Evolutionary conservation across 192 early-diverging fungal species (phyloP).

Genomic region (Coemansia sp.): DNA sequence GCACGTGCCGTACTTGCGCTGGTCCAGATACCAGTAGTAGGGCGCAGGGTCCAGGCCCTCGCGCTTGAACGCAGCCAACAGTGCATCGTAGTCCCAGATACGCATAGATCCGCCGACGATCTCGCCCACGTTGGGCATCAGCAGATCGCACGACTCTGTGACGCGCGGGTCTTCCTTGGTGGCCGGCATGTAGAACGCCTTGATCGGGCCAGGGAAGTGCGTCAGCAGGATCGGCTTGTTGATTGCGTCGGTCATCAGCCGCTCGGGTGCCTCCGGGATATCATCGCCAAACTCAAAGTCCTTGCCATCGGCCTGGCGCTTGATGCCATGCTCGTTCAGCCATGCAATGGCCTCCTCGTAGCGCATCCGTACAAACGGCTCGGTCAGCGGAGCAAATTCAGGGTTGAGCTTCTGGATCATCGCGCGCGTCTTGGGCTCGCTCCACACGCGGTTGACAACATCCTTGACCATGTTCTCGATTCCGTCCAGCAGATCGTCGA

Average conservation of each 20-base stretch:
- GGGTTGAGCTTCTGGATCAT: slow-evolving; percentile 92
- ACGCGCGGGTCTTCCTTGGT: slow-evolving; percentile 77
- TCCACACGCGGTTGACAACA: slow-evolving; percentile 77
- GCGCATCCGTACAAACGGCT: slow-evolving; percentile 94
- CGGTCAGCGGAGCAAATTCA: slow-evolving; percentile 65
- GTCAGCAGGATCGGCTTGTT: slow-evolving; percentile 91
- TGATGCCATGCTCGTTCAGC: slow-evolving; percentile 86
- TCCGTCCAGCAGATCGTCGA: slow-evolving; percentile 82
- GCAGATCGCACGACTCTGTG: slow-evolving; percentile 96
- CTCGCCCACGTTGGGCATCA: slow-evolving; percentile 98
- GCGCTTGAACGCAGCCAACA: slow-evolving; percentile 79
- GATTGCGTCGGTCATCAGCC: slow-evolving; percentile 98
- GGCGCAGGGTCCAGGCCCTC: slow-evolving; percentile 91
- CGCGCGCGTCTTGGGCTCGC: slow-evolving; percentile 69
- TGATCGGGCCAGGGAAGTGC: slow-evolving; percentile 97
- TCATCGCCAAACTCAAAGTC: slow-evolving; percentile 98
- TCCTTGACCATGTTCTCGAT: slow-evolving; percentile 89
- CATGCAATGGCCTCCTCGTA: slow-evolving; percentile 96
- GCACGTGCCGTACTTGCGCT: slow-evolving; percentile 96
- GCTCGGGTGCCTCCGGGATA: slow-evolving; percentile 97
- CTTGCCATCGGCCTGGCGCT: slow-evolving; percentile 83
- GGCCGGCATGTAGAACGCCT: slow-evolving; percentile 99
- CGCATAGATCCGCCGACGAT: slow-evolving; percentile 99
- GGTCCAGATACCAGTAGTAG: slow-evolving; percentile 99
- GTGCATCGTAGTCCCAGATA: slow-evolving; percentile 81